Conservation (phyloP, 345 rosid genomes). For the Gossypium rotundifolium region DNA sequence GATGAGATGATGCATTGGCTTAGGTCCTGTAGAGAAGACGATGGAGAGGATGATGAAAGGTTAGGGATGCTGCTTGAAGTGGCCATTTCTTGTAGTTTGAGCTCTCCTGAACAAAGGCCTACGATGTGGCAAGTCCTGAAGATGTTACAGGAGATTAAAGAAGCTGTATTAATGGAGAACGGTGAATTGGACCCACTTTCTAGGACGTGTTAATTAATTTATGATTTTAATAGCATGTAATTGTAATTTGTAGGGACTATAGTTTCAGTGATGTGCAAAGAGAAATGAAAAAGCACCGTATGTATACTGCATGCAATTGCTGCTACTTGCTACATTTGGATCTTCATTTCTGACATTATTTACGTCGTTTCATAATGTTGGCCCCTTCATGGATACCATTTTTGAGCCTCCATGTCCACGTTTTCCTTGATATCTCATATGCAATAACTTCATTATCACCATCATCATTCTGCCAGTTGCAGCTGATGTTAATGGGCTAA, state of each 20-base stretch:
- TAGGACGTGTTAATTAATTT: conserved; percentile 18
- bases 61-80: conserved; percentile 74
- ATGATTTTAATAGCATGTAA: background rate
- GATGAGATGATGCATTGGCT: conserved; percentile 56
- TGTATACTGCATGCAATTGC: background rate
- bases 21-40: conserved; percentile 51
- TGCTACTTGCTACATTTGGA: background rate
- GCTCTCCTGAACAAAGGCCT: conserved; percentile 83
- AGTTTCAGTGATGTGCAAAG: background rate
- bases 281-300: background rate
- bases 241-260: background rate
- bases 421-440: background rate
- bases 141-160: conserved; percentile 89
- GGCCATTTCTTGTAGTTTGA: conserved; percentile 54
- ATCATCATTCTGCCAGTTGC: background rate
- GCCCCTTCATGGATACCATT: background rate
- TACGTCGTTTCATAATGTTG: background rate
- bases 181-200: conserved; percentile 33
- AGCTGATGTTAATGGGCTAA: background rate
- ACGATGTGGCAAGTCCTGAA: conserved; percentile 96
- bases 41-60: conserved; percentile 45
- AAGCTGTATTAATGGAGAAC: conserved; percentile 54
- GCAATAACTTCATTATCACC: background rate
- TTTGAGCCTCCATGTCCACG: background rate
- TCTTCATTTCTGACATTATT: background rate